A percentile compares a stretch with the other conserved stretches of the same genome.
Conservation (phyloP, 306 rosid genomes). For the Senna tora region DNA sequence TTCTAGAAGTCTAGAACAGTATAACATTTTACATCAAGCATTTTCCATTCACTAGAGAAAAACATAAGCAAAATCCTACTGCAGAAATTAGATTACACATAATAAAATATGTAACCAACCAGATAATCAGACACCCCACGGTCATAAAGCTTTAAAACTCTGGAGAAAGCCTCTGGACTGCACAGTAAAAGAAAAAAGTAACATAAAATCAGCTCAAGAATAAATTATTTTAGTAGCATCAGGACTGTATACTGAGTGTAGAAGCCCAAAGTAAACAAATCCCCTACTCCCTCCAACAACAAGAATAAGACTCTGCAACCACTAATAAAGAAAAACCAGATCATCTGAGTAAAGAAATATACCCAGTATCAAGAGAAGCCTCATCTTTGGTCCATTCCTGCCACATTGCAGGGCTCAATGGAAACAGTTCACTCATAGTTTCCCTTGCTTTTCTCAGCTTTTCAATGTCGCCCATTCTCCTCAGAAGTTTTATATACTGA, state of each 20-base stretch:
- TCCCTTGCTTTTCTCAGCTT: slow-evolving; percentile 80
- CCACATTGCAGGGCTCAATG: slow-evolving; percentile 82
- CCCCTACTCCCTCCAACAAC: not conserved
- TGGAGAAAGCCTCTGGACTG: slow-evolving; percentile 58
- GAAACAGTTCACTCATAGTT: slow-evolving; percentile 70
- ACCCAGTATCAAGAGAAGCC: slow-evolving; percentile 66
- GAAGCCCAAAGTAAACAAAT: not conserved
- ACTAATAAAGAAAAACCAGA: not conserved
- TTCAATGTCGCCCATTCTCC: slow-evolving; percentile 75
- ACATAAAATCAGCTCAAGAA: slow-evolving; percentile 10
- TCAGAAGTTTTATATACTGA: slow-evolving; percentile 69
- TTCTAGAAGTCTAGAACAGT: not conserved
- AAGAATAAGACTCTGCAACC: not conserved
- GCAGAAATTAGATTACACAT: not conserved
- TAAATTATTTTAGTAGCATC: not conserved
- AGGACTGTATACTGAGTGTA: not conserved
- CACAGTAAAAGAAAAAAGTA: slow-evolving; percentile 17
- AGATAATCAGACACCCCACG: slow-evolving; percentile 77
- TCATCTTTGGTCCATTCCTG: slow-evolving; percentile 90
- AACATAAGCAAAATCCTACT: slow-evolving; percentile 3
- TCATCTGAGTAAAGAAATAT: slow-evolving; percentile 7
- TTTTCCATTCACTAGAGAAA: slow-evolving; percentile 9
- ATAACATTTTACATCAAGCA: not conserved
- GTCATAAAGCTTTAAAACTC: slow-evolving; percentile 67
- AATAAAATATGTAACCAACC: slow-evolving; percentile 54